Conservation (phyloP, 345 rosid genomes). For the Reutealis trisperma region DNA sequence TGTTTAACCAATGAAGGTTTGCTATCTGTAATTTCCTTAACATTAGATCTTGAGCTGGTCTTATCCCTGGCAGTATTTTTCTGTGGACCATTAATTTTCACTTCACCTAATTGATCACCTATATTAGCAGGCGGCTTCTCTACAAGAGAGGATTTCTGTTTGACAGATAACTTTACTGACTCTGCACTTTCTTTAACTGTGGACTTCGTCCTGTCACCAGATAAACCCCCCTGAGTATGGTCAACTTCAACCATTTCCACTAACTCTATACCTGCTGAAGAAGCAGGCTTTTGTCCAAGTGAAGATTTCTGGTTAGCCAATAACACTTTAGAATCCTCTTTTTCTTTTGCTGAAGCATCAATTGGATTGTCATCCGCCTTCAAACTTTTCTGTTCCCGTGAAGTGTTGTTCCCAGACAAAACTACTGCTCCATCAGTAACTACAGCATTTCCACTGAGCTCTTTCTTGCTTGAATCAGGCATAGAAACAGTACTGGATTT, state of each 20-base stretch:
- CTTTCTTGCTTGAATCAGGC: constrained; percentile 31
- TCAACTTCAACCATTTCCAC: neutral
- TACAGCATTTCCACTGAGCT: constrained; percentile 18
- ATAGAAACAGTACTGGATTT: constrained; percentile 31
- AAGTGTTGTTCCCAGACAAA: constrained; percentile 19
- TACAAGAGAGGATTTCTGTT: neutral
- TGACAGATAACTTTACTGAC: neutral
- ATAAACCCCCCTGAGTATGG: neutral
- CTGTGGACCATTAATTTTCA: neutral
- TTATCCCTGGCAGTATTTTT: neutral
- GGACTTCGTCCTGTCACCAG: constrained; percentile 2
- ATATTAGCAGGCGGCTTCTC: neutral
- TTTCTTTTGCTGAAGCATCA: constrained; percentile 27
- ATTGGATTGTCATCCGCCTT: constrained; percentile 23
- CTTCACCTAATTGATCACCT: neutral
- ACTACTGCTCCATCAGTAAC: constrained; percentile 10
- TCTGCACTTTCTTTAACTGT: constrained; percentile 25
- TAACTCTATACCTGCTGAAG: neutral
- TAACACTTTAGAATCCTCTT: constrained; percentile 10
- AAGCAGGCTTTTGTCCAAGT: constrained; percentile 25
- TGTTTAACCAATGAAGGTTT: neutral
- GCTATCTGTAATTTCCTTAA: constrained; percentile 20
- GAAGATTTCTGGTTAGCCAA: constrained; percentile 22
- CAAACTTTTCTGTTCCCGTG: constrained; percentile 18
- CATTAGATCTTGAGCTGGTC: constrained; percentile 17